Percentiles rank a stretch among this genome's conserved stretches.
Conservation (phyloP, 2,329 filamentous ascomycete genomes). For the Alternaria arbusti region DNA sequence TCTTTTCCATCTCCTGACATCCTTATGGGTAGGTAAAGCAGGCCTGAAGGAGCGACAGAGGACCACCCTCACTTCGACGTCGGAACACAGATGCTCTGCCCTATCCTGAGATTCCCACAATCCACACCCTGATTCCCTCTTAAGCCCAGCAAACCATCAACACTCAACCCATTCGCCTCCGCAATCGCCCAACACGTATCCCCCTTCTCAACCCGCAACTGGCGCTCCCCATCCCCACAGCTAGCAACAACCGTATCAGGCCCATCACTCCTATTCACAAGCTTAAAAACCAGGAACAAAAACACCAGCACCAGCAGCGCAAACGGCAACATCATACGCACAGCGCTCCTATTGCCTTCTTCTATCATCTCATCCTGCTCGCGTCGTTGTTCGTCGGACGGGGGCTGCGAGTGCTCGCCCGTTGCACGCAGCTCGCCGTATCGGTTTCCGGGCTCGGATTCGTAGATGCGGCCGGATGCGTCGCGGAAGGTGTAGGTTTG, state of each 20-base stretch:
- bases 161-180: conserved; percentile 49
- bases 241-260: conserved; percentile 13
- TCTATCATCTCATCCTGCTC: conserved; percentile 23
- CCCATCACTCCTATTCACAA: conserved; percentile 14
- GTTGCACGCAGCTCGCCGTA: conserved; percentile 54
- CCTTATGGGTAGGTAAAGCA: conserved; percentile 1
- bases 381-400: background rate
- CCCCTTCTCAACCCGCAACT: conserved; percentile 53
- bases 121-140: conserved; percentile 54
- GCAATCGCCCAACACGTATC: conserved; percentile 64
- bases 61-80: background rate
- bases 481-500: conserved; percentile 62
- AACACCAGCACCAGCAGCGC: conserved; percentile 61
- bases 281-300: conserved; percentile 53
- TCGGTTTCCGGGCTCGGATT: conserved; percentile 57
- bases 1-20: conserved; percentile 5
- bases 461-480: conserved; percentile 57
- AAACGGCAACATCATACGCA: conserved; percentile 65
- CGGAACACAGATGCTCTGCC: conserved; percentile 57
- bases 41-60: background rate
- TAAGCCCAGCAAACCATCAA: conserved; percentile 55
- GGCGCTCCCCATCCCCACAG: conserved; percentile 34
- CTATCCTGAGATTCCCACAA: conserved; percentile 56
- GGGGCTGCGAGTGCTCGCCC: conserved; percentile 12
- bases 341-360: conserved; percentile 48